Percentiles rank a stretch among this genome's conserved stretches.
Conservation (phyloP, 2,329 filamentous ascomycete species). For the Phyllosticta citriasiana region DNA sequence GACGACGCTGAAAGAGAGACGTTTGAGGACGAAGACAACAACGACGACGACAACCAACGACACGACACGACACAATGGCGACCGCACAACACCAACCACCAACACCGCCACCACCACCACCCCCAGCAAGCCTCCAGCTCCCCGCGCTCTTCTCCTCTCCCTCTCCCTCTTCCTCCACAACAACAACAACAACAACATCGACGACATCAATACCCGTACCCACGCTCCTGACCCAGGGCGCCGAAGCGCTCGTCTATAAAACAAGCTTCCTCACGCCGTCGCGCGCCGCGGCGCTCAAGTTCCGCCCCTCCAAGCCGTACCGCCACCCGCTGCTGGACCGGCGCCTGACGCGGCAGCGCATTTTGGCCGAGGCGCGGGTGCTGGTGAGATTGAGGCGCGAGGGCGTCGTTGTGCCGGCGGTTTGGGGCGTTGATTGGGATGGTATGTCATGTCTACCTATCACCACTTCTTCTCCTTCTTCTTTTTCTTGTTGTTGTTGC, state of each 20-base stretch:
- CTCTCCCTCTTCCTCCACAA: conserved; percentile 34
- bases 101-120: not conserved
- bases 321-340: conserved; percentile 82
- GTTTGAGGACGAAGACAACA: too few relatives aligned
- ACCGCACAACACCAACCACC: not conserved
- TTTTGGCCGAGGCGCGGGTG: conserved; percentile 81
- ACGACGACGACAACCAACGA: not conserved
- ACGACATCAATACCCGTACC: conserved; percentile 43
- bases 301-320: conserved; percentile 85
- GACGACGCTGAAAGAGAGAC: too few relatives aligned
- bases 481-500: conserved; percentile 34
- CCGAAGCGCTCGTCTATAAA: conserved; percentile 88
- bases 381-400: conserved; percentile 69
- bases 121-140: not conserved
- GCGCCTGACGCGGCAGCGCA: conserved; percentile 74
- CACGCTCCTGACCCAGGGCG: conserved; percentile 77
- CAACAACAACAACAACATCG: conserved; percentile 30
- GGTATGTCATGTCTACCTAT: conserved; percentile 11
- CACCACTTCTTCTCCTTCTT: not conserved
- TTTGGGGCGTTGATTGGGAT: conserved; percentile 60
- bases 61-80: conserved; percentile 1
- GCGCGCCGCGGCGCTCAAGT: conserved; percentile 71
- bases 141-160: not conserved
- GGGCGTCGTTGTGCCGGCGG: conserved; percentile 70
- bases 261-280: conserved; percentile 64